Evolutionary conservation across 345 rosid genomes (phyloP).

Genomic region (Euphorbia pulcherrima): DNA sequence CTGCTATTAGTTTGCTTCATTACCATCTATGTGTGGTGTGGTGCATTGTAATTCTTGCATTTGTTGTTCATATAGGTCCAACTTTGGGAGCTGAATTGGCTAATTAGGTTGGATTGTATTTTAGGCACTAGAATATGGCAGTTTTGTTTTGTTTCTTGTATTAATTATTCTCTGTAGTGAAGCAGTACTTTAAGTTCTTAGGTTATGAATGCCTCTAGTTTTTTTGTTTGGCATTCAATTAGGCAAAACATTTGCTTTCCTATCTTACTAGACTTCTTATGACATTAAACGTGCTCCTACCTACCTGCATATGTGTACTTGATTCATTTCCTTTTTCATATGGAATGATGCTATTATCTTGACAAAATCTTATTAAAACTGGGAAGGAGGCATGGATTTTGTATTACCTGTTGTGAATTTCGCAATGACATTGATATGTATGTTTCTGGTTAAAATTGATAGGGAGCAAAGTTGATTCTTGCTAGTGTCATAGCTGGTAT

Average conservation of each 20-base stretch:
- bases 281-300: no score
- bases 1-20: conserved; percentile 5
- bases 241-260: conserved; percentile 6
- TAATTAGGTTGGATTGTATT: not conserved
- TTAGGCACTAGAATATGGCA: not conserved
- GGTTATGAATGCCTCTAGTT: not conserved
- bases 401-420: not conserved
- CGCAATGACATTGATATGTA: no score
- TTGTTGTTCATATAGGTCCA: not conserved
- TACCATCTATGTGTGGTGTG: not conserved
- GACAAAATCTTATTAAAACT: not conserved
- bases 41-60: not conserved
- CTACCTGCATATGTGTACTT: no score
- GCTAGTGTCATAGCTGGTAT: no score
- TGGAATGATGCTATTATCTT: conserved; percentile 2
- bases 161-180: not conserved
- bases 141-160: not conserved
- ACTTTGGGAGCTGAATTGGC: not conserved
- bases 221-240: not conserved
- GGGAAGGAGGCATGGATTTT: not conserved
- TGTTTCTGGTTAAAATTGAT: no score
- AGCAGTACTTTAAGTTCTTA: not conserved
- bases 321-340: not conserved
- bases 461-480: no score
- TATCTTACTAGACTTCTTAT: no score